These are phyloP conservation scores for Starmerella bacillaris DNA, from an alignment of 805 yeast genomes.

Conservation along the genomic window DNA sequence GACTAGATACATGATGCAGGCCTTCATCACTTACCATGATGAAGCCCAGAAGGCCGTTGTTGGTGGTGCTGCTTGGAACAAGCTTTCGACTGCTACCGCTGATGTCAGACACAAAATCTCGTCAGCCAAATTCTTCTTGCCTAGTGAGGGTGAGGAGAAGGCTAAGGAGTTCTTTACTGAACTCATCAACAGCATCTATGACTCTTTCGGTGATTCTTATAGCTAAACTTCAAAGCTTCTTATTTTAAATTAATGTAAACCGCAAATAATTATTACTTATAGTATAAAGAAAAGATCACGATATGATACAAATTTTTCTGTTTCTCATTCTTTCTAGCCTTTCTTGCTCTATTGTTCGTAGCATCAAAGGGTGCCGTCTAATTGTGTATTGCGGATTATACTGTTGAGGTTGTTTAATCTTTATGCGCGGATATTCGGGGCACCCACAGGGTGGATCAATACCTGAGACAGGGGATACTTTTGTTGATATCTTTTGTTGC, in stretches of 20 bases:
- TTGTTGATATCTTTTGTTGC: not conserved
- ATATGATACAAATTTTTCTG: too few species aligned
- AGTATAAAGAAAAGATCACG: too few species aligned
- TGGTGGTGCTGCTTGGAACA: slow-evolving; percentile 87
- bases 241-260: too few species aligned
- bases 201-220: slow-evolving; percentile 86
- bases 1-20: slow-evolving; percentile 95
- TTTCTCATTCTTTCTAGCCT: too few species aligned
- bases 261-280: too few species aligned
- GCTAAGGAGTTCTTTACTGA: slow-evolving; percentile 61
- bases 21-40: slow-evolving; percentile 76
- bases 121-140: slow-evolving; percentile 89
- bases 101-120: slow-evolving; percentile 89
- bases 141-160: slow-evolving; percentile 72
- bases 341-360: not conserved
- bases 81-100: slow-evolving; percentile 69
- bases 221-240: too few species aligned
- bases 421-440: not conserved
- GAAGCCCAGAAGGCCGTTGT: slow-evolving; percentile 96
- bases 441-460: not conserved
- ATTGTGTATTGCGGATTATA: not conserved
- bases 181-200: slow-evolving; percentile 57
- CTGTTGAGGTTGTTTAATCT: not conserved
- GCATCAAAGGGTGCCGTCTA: not conserved
- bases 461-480: not conserved